phyloP scores from a whole-genome alignment of 140 eudicot species.

The Flaveria floridana region DNA sequence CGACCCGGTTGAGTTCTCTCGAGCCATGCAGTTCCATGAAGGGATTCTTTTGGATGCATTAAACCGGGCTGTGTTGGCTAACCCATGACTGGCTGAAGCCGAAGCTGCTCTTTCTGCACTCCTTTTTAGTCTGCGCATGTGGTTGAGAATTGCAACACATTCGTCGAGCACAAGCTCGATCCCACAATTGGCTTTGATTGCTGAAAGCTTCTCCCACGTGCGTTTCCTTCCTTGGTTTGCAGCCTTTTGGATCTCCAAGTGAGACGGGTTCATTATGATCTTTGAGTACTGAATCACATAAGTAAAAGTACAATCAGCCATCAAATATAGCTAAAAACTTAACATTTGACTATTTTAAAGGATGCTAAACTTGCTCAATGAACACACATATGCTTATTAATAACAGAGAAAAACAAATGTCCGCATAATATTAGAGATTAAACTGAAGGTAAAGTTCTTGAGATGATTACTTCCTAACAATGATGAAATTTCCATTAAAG shows the following conservation, averaged over 20 bases:
- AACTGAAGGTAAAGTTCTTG: not conserved
- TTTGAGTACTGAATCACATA: constrained; percentile 56
- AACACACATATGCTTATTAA: not conserved
- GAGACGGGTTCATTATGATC: constrained; percentile 82
- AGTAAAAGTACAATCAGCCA: not conserved
- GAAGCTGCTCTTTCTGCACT: constrained; percentile 72
- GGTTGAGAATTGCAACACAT: constrained; percentile 79
- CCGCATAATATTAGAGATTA: not conserved
- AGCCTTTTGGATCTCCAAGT: constrained; percentile 70
- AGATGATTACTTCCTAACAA: constrained; percentile 11
- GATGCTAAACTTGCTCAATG: not conserved
- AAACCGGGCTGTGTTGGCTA: constrained; percentile 48
- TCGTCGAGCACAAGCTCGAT: constrained; percentile 87
- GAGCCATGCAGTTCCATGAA: constrained; percentile 97
- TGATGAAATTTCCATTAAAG: not conserved
- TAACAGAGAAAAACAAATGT: not conserved
- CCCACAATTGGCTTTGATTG: constrained; percentile 90
- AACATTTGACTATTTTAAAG: not conserved
- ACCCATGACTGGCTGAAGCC: constrained; percentile 53
- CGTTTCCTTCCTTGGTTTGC: constrained; percentile 89
- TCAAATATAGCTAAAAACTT: not conserved
- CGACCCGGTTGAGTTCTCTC: constrained; percentile 88
- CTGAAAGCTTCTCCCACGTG: constrained; percentile 95
- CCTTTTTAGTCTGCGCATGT: constrained; percentile 81
- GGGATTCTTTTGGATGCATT: constrained; percentile 85